These are phyloP conservation scores for Apophysomyces sp. DNA, from an alignment of 371 early-diverging fungal species.

Conservation along the genomic window DNA sequence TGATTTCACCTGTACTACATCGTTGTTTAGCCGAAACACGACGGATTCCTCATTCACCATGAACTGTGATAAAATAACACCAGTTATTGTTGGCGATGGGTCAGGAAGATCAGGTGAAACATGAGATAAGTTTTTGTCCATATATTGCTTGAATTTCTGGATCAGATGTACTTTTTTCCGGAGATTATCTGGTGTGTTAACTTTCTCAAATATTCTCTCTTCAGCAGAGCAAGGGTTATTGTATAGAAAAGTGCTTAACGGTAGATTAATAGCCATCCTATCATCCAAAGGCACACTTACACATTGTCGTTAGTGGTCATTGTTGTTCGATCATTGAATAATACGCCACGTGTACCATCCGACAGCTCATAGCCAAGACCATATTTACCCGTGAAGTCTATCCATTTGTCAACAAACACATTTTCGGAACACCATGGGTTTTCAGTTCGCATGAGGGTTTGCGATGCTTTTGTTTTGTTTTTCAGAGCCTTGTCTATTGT, in stretches of 20 bases:
- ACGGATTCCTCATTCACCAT: slow-evolving; percentile 62
- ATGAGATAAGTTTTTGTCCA: slow-evolving; percentile 56
- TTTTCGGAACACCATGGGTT: slow-evolving; percentile 8
- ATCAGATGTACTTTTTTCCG: slow-evolving; percentile 70
- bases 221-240: neutral
- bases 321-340: slow-evolving; percentile 83
- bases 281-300: slow-evolving; percentile 35
- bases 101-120: slow-evolving; percentile 20
- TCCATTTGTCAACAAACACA: slow-evolving; percentile 78
- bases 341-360: slow-evolving; percentile 77
- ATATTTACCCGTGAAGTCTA: slow-evolving; percentile 75
- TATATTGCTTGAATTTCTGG: slow-evolving; percentile 62
- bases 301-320: slow-evolving; percentile 55
- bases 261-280: slow-evolving; percentile 26
- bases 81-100: slow-evolving; percentile 10
- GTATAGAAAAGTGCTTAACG: slow-evolving; percentile 17
- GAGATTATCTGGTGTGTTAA: slow-evolving; percentile 51
- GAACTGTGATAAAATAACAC: slow-evolving; percentile 70
- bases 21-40: slow-evolving; percentile 73
- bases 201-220: slow-evolving; percentile 14
- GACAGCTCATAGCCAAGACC: slow-evolving; percentile 86
- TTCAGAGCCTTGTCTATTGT: neutral
- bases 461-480: neutral
- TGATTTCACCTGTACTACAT: slow-evolving; percentile 64
- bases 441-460: neutral